Evolutionary conservation across 352 stramenopile genomes (phyloP), one percentile per base, ranked within the genome.

Genomic region (Pythium folliculosum): DNA sequence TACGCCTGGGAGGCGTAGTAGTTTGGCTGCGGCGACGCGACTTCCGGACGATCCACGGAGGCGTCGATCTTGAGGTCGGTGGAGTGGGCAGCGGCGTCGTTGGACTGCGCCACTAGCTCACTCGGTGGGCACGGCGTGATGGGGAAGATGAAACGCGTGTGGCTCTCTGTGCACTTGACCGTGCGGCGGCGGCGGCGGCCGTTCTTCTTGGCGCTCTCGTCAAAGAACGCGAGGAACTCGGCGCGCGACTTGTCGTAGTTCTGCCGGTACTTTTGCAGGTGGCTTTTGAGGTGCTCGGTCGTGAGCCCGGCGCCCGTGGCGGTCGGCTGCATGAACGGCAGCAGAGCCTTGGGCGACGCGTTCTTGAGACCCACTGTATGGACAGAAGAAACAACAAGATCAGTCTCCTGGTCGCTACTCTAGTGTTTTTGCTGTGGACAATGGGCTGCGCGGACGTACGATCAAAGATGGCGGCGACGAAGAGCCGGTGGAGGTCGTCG

Each of bases 251-350:
- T 82, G 53, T 96, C 86, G 65, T 95, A 94, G 58, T 96, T 94
- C 58, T 94, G 82, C 19, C 88, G 85, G 71, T 94, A 96, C 70
- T 96, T 96, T 66, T 96, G 88, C 70, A 96, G 50, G 70, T 96
- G 88, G 52, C 84, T 94, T 75, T 96, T 96, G 30, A 96, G 73
- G 44, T 95, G 88, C 60, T 95, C 88, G 23, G 88, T 96, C 44
- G 88, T 96, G 45, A 96, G 79, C 19, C 81, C 85, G 23, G 75
- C 59, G 48, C 80, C 79, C 0, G 72, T 77, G 45, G 78, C 86
- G 44, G 85, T 77, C 1, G 68, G 70, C 10, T 84, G 75, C 86
- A 96, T 94, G 38, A 95, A 58, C 69, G 65, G 85, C 85, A 63
- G 73, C 77, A 95, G 72, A 51, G 88, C 85, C 69, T 96, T 96